Conservation (phyloP, 768 basidiomycete species). For the Sporobolomyces phaffii region DNA sequence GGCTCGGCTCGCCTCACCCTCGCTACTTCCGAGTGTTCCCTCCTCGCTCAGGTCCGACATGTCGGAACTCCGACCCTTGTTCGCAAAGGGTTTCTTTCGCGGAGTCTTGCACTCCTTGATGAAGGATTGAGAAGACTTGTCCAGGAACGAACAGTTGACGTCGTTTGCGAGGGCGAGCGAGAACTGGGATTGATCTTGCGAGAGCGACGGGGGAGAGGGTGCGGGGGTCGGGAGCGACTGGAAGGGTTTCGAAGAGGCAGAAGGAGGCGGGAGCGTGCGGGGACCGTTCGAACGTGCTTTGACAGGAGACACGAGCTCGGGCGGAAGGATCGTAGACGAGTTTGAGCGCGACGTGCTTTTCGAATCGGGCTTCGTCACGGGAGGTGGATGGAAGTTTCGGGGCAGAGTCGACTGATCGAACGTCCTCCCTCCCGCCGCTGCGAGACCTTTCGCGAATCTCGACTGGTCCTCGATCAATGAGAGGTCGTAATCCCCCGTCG, state of each 20-base stretch:
- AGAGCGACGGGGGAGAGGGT: neutral
- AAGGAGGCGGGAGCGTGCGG: neutral
- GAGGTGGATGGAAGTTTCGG: neutral
- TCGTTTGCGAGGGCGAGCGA: neutral
- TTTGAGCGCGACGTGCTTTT: neutral
- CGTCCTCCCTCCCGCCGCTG: neutral
- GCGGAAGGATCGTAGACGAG: slow-evolving; percentile 1
- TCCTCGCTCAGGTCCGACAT: neutral
- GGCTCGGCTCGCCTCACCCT: neutral
- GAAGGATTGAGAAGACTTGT: neutral
- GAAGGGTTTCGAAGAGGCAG: neutral
- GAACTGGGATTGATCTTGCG: neutral
- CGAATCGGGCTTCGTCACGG: neutral
- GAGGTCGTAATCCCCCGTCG: neutral
- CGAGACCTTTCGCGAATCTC: neutral
- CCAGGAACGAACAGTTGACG: neutral
- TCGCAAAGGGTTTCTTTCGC: slow-evolving; percentile 2
- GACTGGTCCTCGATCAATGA: neutral
- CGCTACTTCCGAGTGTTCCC: neutral
- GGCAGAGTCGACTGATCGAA: slow-evolving; percentile 10
- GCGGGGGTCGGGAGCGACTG: neutral
- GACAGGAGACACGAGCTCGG: slow-evolving; percentile 7
- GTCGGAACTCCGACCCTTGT: neutral
- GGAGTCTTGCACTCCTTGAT: neutral
- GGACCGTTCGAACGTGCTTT: neutral